A percentile compares a stretch with the other conserved stretches of the same genome.
phyloP scores from a whole-genome alignment of 768 basidiomycete species.

The Mycena galericulata region DNA sequence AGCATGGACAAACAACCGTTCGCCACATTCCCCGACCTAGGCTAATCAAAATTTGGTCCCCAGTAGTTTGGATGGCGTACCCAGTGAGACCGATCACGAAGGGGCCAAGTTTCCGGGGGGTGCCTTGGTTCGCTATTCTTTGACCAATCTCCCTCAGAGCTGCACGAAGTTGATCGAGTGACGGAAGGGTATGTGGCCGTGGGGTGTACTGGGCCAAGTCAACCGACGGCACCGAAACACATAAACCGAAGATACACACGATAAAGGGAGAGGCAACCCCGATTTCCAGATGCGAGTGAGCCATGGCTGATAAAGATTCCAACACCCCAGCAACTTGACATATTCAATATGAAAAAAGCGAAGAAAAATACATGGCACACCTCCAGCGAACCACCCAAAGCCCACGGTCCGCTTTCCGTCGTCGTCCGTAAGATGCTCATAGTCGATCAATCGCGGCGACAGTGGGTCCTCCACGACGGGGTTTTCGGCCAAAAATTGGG shows the following conservation, averaged over 20 bases:
- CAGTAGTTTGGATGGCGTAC: constrained; percentile 52
- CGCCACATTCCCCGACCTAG: constrained; percentile 85
- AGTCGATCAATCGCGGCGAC: constrained; percentile 78
- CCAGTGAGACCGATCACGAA: constrained; percentile 88
- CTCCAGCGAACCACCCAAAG: constrained; percentile 94
- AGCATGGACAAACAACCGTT: constrained; percentile 82
- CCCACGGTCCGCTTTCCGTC: constrained; percentile 84
- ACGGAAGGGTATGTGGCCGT: constrained; percentile 80
- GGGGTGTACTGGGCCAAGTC: constrained; percentile 70
- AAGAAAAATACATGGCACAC: constrained; percentile 53
- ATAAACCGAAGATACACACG: constrained; percentile 54
- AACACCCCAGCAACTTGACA: constrained; percentile 82
- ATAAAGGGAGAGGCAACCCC: constrained; percentile 89
- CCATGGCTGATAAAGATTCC: constrained; percentile 83
- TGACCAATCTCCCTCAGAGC: constrained; percentile 69
- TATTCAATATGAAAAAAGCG: constrained; percentile 1
- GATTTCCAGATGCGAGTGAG: constrained; percentile 80
- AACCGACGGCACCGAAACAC: background rate
- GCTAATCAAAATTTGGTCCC: constrained; percentile 1
- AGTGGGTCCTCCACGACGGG: constrained; percentile 17
- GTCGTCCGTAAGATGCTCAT: constrained; percentile 79
- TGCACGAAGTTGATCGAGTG: constrained; percentile 62
- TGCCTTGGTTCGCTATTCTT: constrained; percentile 66
- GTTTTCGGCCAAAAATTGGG: constrained; percentile 62
- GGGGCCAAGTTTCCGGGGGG: constrained; percentile 76